Base-by-base conservation (phyloP, 2,329 filamentous ascomycete genomes). In the Nothophoma quercina region DNA sequence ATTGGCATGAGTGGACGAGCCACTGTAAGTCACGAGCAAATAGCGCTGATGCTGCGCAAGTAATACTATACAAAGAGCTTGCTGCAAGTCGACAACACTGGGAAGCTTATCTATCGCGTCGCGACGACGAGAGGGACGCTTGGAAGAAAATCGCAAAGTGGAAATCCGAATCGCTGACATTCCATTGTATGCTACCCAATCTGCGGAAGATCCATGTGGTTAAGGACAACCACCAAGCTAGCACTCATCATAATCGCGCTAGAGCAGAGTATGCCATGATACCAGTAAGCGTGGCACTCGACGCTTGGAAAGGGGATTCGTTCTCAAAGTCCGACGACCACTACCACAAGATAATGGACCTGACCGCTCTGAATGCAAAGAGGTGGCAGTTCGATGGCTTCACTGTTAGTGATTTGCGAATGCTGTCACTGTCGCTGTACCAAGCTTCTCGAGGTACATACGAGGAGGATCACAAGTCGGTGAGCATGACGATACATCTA, bases 61-160 rank as follows among this genome's bases (percentile, higher is more conserved):
- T 41, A 21, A 21, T 15, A 10, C 13, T 48, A 23, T 18, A 46
- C 13, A 28, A 13, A 12, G 21, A 30, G 36, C 30, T 44, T 43
- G 28, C 34, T 32, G 16, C 29, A 40, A 23, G 39, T 51, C 39
- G 41, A 48, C 15, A 45, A 34, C 48, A 53, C 16, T 63, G 42
- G 35, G 47, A 51, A 23, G 42, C 34, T 12, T 60, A 58, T 30
- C 7, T 55, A 3, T 21, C 39, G 7, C 50, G n/a, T n/a, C n/a
- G n/a, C n/a, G n/a, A n/a, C n/a, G n/a, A n/a, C n/a, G n/a, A n/a
- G n/a, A n/a, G n/a, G n/a, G n/a, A n/a, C n/a, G 50, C 12, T 8
- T 47, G 1, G 19, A 42, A 4, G 61, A 64, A 7, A 55, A 60
- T n/a, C n/a, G n/a, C n/a, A n/a, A n/a, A n/a, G n/a, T n/a, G n/a